Evolutionary conservation across 345 rosid genomes (phyloP), one percentile per base, ranked within the genome.

Genomic region (Arabis hirsuta): DNA sequence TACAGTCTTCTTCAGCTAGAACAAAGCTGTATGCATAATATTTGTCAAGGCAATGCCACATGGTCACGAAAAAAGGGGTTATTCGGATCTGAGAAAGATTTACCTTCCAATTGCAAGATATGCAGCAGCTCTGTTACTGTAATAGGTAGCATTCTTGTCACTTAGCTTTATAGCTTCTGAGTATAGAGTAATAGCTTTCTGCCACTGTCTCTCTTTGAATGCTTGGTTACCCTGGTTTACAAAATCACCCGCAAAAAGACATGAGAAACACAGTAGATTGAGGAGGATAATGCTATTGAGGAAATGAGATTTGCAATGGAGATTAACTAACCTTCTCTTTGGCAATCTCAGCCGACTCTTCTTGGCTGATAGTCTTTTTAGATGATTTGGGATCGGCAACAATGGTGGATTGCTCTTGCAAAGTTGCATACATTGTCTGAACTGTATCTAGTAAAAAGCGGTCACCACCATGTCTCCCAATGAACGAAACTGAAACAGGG

Each of bases 71-170:
- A 51, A 41, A 9, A 1, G 50, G 45, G 45, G 0, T 55, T 36
- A 6, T 62, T 4, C 44, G 55, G 12, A 73, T 44, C 51, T 22
- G 62, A 29, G 48, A 44, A 72, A 67, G 44, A 19, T 45, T 56
- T 79, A 96, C 99, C 97, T 87, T 57, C 88, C 79, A 8, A 83
- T 29, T 76, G 81, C 98, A 64, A 96, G 97, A 82, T 88, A 87
- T 34, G 98, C 98, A 61, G 99, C 99, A 69, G 98, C 96, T 83
- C 99, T 86, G 83, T 96, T 96, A 69, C 87, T 86, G 76, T 88
- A 96, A 71, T 90, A 96, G 5, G 96, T 96, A 55, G 99, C 98
- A 77, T 85, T 96, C 55, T 76, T 87, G 41, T 80, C 87, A 52
- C 67, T 86, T 41, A 92, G 86, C 79, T 81, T 96, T 78, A 96